A percentile compares a stretch with the other conserved stretches of the same genome.
These are phyloP conservation scores for Ustilago bromivora DNA, from an alignment of 1,284 basidiomycete genomes.

Conservation along the genomic window DNA sequence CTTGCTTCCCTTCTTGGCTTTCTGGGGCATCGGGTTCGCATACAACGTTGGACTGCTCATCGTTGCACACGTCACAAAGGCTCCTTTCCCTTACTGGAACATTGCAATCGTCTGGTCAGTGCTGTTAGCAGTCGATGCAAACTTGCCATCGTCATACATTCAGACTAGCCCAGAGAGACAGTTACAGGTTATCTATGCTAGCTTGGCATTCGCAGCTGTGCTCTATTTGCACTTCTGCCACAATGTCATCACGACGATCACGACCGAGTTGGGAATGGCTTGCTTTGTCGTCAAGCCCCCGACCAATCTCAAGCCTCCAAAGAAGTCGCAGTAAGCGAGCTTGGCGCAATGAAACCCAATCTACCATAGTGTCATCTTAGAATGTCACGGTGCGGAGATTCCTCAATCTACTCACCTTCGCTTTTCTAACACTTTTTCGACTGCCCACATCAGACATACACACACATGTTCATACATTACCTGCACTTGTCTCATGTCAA, in stretches of 20 bases:
- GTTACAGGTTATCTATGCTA: slow-evolving; percentile 78
- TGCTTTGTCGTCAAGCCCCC: slow-evolving; percentile 55
- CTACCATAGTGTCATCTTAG: no score
- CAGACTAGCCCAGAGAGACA: slow-evolving; percentile 76
- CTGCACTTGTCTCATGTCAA: no score
- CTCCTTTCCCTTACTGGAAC: slow-evolving; percentile 88
- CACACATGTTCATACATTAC: no score
- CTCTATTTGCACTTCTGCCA: slow-evolving; percentile 80
- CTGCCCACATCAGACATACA: no score
- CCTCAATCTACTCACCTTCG: no score
- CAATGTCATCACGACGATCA: slow-evolving; percentile 66
- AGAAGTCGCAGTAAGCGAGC: slow-evolving; percentile 11
- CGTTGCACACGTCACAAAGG: slow-evolving; percentile 88
- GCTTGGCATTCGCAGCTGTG: slow-evolving; percentile 77
- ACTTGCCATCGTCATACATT: slow-evolving; percentile 74
- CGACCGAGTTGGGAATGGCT: slow-evolving; percentile 55
- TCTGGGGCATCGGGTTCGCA: slow-evolving; percentile 86
- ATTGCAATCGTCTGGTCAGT: slow-evolving; percentile 85
- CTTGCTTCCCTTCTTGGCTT: slow-evolving; percentile 86
- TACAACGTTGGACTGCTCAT: slow-evolving; percentile 88
- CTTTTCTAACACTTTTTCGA: no score
- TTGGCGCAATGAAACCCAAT: no score
- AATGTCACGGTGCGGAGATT: no score
- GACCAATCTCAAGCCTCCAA: slow-evolving; percentile 23
- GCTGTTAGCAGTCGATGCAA: slow-evolving; percentile 81